Evolutionary conservation across 164 flowering plant genomes (phyloP), one percentile per base, ranked within the genome.

Genomic region (Litsea cubeba): DNA sequence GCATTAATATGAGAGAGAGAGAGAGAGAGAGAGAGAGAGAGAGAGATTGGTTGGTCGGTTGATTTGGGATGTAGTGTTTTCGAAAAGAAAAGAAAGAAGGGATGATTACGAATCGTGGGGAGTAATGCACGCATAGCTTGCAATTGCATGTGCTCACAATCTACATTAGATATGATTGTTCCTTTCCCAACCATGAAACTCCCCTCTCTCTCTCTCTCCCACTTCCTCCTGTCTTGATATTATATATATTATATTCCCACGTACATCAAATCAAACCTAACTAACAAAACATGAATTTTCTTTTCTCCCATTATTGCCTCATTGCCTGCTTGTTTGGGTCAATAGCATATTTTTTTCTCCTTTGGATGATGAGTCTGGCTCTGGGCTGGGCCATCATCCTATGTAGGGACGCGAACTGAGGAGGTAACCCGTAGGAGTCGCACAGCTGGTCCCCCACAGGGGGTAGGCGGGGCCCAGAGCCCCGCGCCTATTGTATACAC

Each of bases 111-210:
- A 82, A 81, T 81, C 85, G 75, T 69, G 82, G 81, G 79, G 69
- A 76, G 76, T 71, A 80, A 77, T 76, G 79, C 78, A 76, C 63
- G 23, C 71, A 68, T 58, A 72, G 78, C 64, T 74, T 77, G 82
- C 92, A 86, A 63, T 75, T 77, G 82, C 92, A 86, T 85, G 93
- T 89, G 90, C 78, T 70, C 77, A 57, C 74, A 86, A 88, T 86
- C 88, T 85, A 82, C 72, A 74, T 63, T 87, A 76, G 86, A 87
- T 84, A 87, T 82, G 80, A 82, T 74, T 72, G 40, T 78, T 74
- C 66, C 76, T 80, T 40, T 79, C 74, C 73, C 66, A 23, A 24
- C 2, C 66, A 14, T 23, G 66, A 63, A 23, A 25, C 66, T 63
- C 28, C 46, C 7, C 46, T 40, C 46, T 40, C 11, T 35, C 40